phyloP scores from a whole-genome alignment of 176 grass and related monocot species.

The Thalia dealbata region DNA sequence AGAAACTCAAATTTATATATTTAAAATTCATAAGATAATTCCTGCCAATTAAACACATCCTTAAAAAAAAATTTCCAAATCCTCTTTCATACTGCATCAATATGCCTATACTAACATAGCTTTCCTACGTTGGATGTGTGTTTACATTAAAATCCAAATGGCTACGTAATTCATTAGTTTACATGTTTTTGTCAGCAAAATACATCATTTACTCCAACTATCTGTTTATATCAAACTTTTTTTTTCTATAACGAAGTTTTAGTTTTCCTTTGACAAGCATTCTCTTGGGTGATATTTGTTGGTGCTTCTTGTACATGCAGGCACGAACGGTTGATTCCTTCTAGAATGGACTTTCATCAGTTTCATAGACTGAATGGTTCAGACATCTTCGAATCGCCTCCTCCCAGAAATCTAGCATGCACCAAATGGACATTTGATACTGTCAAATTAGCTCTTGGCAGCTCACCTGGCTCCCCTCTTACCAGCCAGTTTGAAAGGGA shows the following conservation, averaged over 20 bases:
- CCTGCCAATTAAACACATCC: too few species aligned
- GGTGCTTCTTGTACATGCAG: conserved; percentile 21
- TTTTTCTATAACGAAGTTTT: not conserved
- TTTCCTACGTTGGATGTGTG: too few species aligned
- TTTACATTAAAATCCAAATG: too few species aligned
- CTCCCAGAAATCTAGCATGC: conserved; percentile 35
- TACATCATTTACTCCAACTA: too few species aligned
- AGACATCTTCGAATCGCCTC: conserved; percentile 33
- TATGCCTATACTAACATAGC: too few species aligned
- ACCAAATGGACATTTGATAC: conserved; percentile 32
- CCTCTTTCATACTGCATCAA: too few species aligned
- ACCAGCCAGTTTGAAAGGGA: conserved; percentile 53
- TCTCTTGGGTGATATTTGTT: not conserved
- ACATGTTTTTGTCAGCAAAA: too few species aligned
- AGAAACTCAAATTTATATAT: too few species aligned
- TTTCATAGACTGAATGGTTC: conserved; percentile 40
- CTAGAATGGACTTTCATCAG: conserved; percentile 86
- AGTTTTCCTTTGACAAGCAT: not conserved
- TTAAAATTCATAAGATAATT: too few species aligned
- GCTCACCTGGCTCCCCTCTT: conserved; percentile 60
- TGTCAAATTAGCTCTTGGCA: conserved; percentile 45
- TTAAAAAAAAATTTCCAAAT: too few species aligned
- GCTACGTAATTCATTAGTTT: too few species aligned
- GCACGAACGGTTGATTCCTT: conserved; percentile 48
- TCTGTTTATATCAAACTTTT: too few species aligned